Conservation (phyloP, 176 grass and related monocot genomes). For the Poa pratensis region DNA sequence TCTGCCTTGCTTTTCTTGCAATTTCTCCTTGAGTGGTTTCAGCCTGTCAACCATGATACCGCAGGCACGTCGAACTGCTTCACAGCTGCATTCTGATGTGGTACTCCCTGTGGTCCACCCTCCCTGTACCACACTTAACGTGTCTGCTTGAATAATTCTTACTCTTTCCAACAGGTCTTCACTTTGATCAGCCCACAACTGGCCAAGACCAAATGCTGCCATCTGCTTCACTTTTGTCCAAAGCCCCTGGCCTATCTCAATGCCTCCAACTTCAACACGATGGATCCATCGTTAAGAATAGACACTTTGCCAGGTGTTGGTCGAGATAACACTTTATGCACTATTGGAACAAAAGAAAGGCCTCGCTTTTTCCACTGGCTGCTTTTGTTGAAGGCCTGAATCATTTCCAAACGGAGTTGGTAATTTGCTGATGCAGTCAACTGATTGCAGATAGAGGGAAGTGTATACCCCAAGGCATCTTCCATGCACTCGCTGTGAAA, state of each 20-base stretch:
- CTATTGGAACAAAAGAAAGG: slow-evolving; percentile 73
- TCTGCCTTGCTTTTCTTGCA: slow-evolving; percentile 57
- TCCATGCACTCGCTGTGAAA: slow-evolving; percentile 70
- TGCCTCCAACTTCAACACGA: slow-evolving; percentile 97
- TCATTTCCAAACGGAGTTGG: slow-evolving; percentile 52
- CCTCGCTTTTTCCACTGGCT: slow-evolving; percentile 88
- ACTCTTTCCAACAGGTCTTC: slow-evolving; percentile 70
- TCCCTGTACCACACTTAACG: slow-evolving; percentile 83
- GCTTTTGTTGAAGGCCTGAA: slow-evolving; percentile 66
- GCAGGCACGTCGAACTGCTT: slow-evolving; percentile 73
- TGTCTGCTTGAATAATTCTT: slow-evolving; percentile 88
- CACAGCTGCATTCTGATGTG: slow-evolving; percentile 92
- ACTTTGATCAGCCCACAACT: slow-evolving; percentile 68
- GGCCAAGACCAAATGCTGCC: slow-evolving; percentile 78
- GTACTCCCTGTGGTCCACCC: slow-evolving; percentile 91
- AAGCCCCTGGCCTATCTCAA: slow-evolving; percentile 94
- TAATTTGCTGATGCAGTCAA: slow-evolving; percentile 59
- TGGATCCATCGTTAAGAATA: slow-evolving; percentile 86
- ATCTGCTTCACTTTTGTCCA: slow-evolving; percentile 99
- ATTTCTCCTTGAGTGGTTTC: slow-evolving; percentile 71
- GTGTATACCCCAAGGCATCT: slow-evolving; percentile 71
- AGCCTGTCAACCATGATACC: slow-evolving; percentile 76
- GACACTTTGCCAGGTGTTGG: slow-evolving; percentile 86
- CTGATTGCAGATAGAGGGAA: slow-evolving; percentile 70
- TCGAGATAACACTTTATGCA: slow-evolving; percentile 61